Evolutionary conservation across 1,139 yeast genomes (phyloP), one percentile per base, ranked within the genome.

Genomic region (Suhomyces kunorum): DNA sequence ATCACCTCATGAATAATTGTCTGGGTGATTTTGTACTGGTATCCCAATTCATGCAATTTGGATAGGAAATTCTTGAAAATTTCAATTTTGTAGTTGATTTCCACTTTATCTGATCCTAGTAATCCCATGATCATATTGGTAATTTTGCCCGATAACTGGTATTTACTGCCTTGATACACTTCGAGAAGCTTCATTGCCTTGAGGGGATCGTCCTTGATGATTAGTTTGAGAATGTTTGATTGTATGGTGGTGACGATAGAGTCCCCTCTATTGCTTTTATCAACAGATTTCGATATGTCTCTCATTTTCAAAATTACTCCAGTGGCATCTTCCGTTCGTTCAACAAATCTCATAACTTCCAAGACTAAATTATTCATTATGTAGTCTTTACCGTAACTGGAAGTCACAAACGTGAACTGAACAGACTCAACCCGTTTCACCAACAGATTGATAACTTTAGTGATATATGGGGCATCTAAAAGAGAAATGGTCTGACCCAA

Each of bases 401-500:
- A 56, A 11, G 25, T 32, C 7, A 51, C 42, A 26, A 54, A 49
- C 9, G 39, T 36, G 32, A 59, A 61, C 4, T 38, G n/a, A n/a
- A 36, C 39, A n/a, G 48, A 40, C 26, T 42, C 18, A 4, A 53
- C 36, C 17, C 45, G 43, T 1, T 27, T 25, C 29, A 48, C 37
- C 6, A 61, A 23, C 13, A 37, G 33, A 34, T 58, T 54, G 12
- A 65, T 34, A 3, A 50, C 42, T 2, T 3, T 14, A 1, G 60
- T 51, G 1, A 53, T 39, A 17, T 53, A 47, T 1, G 44, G 40
- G 1, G 57, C 41, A 3, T 51, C 46, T 8, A 63, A 40, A n/a
- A 54, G 44, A 1, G 72, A 61, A 6, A 67, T 31, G n/a, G 62
- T 46, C 42, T 66, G 71, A 1, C 61, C 66, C 16, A 64, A 36